Base-by-base conservation (phyloP, 192 early-diverging fungal species). In the Jimgerdemannia flammicorona region DNA sequence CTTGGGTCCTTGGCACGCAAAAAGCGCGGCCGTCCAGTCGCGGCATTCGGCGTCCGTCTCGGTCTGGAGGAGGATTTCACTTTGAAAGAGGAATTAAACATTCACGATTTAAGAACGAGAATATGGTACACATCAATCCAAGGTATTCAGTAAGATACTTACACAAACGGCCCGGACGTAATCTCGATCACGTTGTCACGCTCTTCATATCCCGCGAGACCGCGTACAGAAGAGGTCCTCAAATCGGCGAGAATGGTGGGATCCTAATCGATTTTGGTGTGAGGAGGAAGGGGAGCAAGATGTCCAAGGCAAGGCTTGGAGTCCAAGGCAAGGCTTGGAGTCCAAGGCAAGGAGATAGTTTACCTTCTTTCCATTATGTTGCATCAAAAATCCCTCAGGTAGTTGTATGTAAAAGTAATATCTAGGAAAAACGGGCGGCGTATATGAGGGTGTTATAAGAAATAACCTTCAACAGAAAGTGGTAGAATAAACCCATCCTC, bases 311-410 rank as follows among this genome's bases (percentile, higher is more conserved):
- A 29, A 29, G 29, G 29, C 29, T 29, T 29, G n/a, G 29, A 66
- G 29, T 29, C 29, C 29, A 29, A 29, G 29, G 29, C 29, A 29
- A 29, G 29, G 29, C 29, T 29, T 29, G n/a, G 29, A 66, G 9
- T 11, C 3, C 41, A 71, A 44, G 44, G 44, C 41, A 44, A 71
- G 44, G 43, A 3, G 63, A 59, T 44, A 43, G 4, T 17, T 29
- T 39, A 73, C 72, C 63, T 73, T 43, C 44, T 73, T 66, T n/a
- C 67, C 72, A 44, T 73, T 66, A n/a, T 73, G 67, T 73, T 73
- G 72, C 72, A 73, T 73, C 72, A 73, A 73, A 8, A 64, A 14
- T 10, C 63, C 72, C 44, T 73, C 72, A 64, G 72, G 63, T 3
- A 66, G 11, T 17, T 67, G 18, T 9, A 73, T 64, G 39, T 73